phyloP scores from a whole-genome alignment of 257 asterid genomes.

The Marsdenia floribunda region DNA sequence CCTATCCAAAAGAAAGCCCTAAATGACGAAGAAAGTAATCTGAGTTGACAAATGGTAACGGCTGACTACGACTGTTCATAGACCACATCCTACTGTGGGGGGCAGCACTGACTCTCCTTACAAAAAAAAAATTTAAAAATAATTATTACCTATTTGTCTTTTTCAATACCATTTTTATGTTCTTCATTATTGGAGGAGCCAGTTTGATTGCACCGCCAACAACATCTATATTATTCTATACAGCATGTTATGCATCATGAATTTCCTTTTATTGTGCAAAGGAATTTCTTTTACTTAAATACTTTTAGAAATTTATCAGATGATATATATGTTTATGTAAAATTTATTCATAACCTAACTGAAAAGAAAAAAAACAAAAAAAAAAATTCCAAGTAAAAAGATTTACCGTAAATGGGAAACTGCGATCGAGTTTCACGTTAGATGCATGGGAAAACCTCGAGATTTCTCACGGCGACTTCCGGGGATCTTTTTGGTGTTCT shows the following conservation, averaged over 20 bases:
- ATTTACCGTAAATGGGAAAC: too few species aligned
- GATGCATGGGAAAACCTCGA: too few species aligned
- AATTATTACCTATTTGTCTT: background rate
- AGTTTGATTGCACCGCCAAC: conserved; percentile 10
- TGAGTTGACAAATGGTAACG: conserved; percentile 11
- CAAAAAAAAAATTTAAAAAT: background rate
- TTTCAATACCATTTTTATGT: conserved; percentile 4
- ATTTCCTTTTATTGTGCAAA: background rate
- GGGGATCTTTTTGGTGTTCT: too few species aligned
- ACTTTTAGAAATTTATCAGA: too few species aligned
- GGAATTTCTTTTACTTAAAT: too few species aligned
- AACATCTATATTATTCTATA: background rate
- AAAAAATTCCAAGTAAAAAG: too few species aligned
- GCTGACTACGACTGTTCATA: conserved; percentile 22
- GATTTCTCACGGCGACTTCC: too few species aligned
- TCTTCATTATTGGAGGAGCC: conserved; percentile 24
- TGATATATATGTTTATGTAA: too few species aligned
- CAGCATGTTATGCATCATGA: too few species aligned
- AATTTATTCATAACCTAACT: too few species aligned
- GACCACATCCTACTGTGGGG: background rate
- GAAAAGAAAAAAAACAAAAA: too few species aligned
- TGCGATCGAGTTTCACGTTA: too few species aligned
- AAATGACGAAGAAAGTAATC: background rate
- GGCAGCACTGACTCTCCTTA: background rate
- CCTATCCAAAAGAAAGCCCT: background rate